phyloP scores from a whole-genome alignment of 2,329 filamentous ascomycete genomes.

The Pseudocercospora macadamiae region DNA sequence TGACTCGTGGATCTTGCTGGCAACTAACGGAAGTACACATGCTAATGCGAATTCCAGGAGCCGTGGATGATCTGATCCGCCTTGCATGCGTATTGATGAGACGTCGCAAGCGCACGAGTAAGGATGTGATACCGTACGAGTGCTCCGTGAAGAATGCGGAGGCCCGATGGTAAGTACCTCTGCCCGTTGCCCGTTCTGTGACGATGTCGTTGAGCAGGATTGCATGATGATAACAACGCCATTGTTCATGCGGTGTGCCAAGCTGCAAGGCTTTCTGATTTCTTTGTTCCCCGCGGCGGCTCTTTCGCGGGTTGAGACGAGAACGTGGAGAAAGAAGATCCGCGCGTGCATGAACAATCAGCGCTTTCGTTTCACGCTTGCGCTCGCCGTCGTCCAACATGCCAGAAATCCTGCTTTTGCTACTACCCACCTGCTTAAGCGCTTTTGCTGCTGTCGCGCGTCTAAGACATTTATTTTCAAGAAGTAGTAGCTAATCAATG shows the following conservation, averaged over 20 bases:
- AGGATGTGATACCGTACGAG: conserved; percentile 48
- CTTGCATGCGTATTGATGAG: conserved; percentile 68
- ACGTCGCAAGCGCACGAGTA: conserved; percentile 49
- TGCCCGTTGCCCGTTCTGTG: background rate
- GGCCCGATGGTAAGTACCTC: conserved; percentile 60
- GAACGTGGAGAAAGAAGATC: conserved; percentile 1
- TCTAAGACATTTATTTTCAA: background rate
- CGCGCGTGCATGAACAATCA: conserved; percentile 5
- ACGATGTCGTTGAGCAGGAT: conserved; percentile 3
- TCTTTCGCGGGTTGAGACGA: conserved; percentile 2
- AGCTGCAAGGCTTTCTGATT: background rate
- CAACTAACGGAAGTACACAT: conserved; percentile 8
- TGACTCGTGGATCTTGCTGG: conserved; percentile 3
- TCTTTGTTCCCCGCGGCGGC: conserved; percentile 1
- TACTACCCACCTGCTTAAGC: background rate
- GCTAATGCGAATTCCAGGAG: conserved; percentile 49
- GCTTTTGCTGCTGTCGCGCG: background rate
- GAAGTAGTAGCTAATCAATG: background rate
- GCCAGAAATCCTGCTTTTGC: background rate
- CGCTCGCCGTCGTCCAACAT: background rate
- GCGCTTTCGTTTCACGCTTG: background rate
- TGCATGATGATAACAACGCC: background rate
- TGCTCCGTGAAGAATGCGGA: conserved; percentile 66
- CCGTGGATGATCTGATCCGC: conserved; percentile 67
- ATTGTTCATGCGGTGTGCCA: conserved; percentile 4